A percentile compares a stretch with the other conserved stretches of the same genome.
phyloP scores from a whole-genome alignment of 805 yeast species.

The Yamadazyma ubonensis region DNA sequence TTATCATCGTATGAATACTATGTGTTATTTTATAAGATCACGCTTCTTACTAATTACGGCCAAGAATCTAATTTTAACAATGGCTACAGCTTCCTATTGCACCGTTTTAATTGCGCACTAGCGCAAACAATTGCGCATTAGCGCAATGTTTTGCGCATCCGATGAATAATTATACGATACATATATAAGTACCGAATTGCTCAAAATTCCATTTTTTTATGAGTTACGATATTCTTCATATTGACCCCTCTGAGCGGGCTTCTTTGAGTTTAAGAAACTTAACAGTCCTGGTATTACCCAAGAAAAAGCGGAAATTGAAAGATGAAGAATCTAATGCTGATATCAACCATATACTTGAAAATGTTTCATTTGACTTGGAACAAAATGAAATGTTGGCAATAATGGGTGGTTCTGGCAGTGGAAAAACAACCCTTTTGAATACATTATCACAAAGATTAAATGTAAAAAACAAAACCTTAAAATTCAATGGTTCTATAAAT shows the following conservation, averaged over 20 bases:
- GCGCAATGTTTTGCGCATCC: conserved; percentile 1
- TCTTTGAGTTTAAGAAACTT: conserved; percentile 21
- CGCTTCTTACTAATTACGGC: no score
- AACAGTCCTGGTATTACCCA: conserved; percentile 18
- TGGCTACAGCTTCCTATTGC: not conserved
- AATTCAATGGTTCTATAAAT: conserved; percentile 42
- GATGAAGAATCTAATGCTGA: conserved; percentile 9
- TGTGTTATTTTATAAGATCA: no score
- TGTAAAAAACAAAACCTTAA: conserved; percentile 38
- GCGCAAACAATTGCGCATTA: not conserved
- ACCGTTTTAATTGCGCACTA: not conserved
- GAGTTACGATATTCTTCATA: conserved; percentile 18
- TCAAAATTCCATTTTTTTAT: not conserved
- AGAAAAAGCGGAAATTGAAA: not conserved
- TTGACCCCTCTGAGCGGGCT: conserved; percentile 43
- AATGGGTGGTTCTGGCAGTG: conserved; percentile 86
- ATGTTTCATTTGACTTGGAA: conserved; percentile 59
- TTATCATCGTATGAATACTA: no score
- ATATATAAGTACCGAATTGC: not conserved
- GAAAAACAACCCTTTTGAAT: conserved; percentile 78
- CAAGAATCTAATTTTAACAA: not conserved
- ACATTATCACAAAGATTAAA: conserved; percentile 55
- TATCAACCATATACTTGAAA: conserved; percentile 26
- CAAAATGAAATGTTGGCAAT: conserved; percentile 71
- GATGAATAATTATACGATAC: not conserved